Evolutionary conservation across 495 filamentous ascomycete species (phyloP).

Genomic region (Eremomyces bilateralis): DNA sequence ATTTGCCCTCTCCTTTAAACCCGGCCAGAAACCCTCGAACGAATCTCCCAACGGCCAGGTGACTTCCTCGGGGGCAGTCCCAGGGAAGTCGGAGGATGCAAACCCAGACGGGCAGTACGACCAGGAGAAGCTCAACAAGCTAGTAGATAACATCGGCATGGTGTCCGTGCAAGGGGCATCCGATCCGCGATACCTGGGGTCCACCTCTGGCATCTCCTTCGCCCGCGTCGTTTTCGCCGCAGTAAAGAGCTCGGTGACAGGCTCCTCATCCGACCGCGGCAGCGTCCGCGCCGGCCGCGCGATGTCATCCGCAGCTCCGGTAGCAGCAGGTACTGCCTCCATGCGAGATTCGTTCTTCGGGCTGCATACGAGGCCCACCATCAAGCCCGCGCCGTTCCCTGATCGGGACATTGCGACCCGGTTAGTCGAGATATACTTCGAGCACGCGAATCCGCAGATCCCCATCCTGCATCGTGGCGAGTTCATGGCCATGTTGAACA

Average conservation of each 20-base stretch:
- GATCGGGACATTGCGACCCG: slow-evolving; percentile 45
- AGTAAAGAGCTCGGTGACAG: slow-evolving; percentile 58
- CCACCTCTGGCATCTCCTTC: slow-evolving; percentile 83
- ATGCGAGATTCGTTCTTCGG: slow-evolving; percentile 95
- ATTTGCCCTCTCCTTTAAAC: slow-evolving; percentile 34
- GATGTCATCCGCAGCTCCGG: slow-evolving; percentile 14
- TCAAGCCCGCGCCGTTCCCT: slow-evolving; percentile 70
- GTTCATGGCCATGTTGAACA: slow-evolving; percentile 66
- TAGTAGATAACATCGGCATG: slow-evolving; percentile 58
- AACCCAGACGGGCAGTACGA: slow-evolving; percentile 35
- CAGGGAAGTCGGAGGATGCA: slow-evolving; percentile 19
- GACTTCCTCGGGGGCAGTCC: background rate
- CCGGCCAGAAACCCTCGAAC: slow-evolving; percentile 3
- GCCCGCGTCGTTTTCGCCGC: slow-evolving; percentile 87
- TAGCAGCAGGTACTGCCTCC: slow-evolving; percentile 26
- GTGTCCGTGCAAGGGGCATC: slow-evolving; percentile 55
- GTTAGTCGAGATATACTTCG: slow-evolving; percentile 71
- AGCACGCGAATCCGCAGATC: slow-evolving; percentile 89
- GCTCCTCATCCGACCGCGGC: slow-evolving; percentile 34
- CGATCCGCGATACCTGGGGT: slow-evolving; percentile 61
- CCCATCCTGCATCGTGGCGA: slow-evolving; percentile 74
- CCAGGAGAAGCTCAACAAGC: slow-evolving; percentile 40
- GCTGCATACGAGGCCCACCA: slow-evolving; percentile 69
- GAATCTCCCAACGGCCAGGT: background rate
- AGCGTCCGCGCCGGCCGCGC: slow-evolving; percentile 14